Evolutionary conservation across 1,139 yeast genomes (phyloP).

Genomic region (Lodderomyces elongisporus): DNA sequence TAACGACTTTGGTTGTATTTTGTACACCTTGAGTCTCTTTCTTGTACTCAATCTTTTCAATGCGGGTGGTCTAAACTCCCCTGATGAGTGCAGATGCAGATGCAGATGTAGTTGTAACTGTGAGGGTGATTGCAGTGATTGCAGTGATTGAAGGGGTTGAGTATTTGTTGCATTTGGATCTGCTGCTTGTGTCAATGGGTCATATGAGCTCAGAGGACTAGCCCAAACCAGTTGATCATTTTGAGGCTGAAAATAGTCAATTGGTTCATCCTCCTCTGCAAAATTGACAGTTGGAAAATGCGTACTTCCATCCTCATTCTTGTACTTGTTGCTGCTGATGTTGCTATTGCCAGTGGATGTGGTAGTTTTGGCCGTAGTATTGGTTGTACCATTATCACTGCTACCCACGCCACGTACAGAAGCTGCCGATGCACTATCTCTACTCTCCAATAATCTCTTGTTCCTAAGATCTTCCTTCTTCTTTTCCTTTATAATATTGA

Average conservation of each 20-base stretch:
- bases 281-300: too few species aligned
- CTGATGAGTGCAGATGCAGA: not conserved
- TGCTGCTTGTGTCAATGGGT: constrained; percentile 8
- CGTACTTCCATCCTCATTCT: too few species aligned
- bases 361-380: too few species aligned
- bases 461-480: constrained; percentile 4
- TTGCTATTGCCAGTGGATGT: not conserved
- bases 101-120: too few species aligned
- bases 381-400: too few species aligned
- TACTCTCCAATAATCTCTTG: constrained; percentile 10
- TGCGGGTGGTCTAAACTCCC: constrained; percentile 5
- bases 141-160: not conserved
- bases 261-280: constrained; percentile 47
- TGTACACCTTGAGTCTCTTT: constrained; percentile 15
- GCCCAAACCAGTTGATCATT: constrained; percentile 14
- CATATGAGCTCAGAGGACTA: constrained; percentile 6
- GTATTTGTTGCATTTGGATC: not conserved
- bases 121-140: not conserved
- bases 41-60: constrained; percentile 4
- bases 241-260: constrained; percentile 47
- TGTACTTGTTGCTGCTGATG: not conserved
- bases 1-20: constrained; percentile 57
- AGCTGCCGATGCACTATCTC: not conserved
- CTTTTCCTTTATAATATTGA: constrained; percentile 21
- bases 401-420: too few species aligned